A percentile compares a stretch with the other conserved stretches of the same genome.
Conservation (phyloP, 768 basidiomycete species). For the Kwoniella mangroviensis region DNA sequence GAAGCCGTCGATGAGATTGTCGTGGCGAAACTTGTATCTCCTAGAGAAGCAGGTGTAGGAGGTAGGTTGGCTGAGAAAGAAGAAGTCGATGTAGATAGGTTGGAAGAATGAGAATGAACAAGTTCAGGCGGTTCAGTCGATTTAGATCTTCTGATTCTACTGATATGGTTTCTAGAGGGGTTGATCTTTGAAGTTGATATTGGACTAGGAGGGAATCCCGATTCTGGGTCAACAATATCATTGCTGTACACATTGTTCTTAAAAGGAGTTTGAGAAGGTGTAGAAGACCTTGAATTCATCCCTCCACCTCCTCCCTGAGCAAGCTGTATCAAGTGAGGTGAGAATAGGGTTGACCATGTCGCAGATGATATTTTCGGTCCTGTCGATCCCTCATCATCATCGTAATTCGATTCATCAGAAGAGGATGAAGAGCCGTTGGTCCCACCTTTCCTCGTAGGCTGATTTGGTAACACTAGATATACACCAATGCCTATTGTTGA, state of each 20-base stretch:
- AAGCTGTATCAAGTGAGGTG: constrained; percentile 23
- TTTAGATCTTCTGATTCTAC: constrained; percentile 15
- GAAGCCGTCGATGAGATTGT: constrained; percentile 12
- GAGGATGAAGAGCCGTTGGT: constrained; percentile 63
- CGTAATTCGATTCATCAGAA: constrained; percentile 18
- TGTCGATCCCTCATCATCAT: constrained; percentile 18
- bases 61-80: constrained; percentile 10
- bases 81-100: constrained; percentile 18
- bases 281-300: constrained; percentile 26
- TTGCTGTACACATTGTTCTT: constrained; percentile 12
- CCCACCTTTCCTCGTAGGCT: constrained; percentile 16
- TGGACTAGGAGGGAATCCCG: constrained; percentile 37
- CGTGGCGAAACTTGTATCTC: constrained; percentile 12
- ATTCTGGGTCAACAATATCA: constrained; percentile 17
- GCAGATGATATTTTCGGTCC: constrained; percentile 42
- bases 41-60: constrained; percentile 21
- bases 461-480: constrained; percentile 69
- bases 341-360: constrained; percentile 47
- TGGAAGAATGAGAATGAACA: constrained; percentile 6
- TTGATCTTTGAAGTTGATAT: constrained; percentile 26
- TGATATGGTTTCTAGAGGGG: neutral
- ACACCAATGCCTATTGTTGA: constrained; percentile 80
- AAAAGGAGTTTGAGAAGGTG: constrained; percentile 40
- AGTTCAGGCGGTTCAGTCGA: constrained; percentile 23
- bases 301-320: neutral